Conservation (phyloP, 768 basidiomycete species). For the Podaxis sp. region DNA sequence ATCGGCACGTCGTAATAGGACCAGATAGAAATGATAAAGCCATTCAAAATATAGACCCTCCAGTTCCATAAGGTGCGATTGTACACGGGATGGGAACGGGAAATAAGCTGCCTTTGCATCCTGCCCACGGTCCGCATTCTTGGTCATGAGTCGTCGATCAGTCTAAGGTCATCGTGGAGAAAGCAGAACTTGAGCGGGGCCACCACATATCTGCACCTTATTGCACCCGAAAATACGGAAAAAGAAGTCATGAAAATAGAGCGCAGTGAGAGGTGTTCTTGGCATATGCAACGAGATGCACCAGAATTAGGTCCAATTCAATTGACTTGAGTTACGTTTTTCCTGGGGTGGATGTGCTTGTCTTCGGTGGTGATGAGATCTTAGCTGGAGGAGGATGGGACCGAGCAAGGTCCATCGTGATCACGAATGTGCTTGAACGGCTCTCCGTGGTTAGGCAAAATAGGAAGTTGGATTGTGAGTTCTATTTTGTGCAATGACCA, state of each 20-base stretch:
- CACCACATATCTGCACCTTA: constrained; percentile 1
- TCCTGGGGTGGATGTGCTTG: not conserved
- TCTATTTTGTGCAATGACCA: constrained; percentile 1
- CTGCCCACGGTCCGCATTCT: not conserved
- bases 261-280: constrained; percentile 6
- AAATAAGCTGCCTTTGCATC: not conserved
- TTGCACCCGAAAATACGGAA: constrained; percentile 11
- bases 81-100: not conserved
- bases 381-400: constrained; percentile 2
- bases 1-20: not conserved
- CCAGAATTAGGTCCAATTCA: constrained; percentile 7
- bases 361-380: constrained; percentile 6
- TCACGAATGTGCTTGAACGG: constrained; percentile 1
- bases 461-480: not conserved
- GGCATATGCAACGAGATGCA: constrained; percentile 6
- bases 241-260: constrained; percentile 8
- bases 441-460: constrained; percentile 9
- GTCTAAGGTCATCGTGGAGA: not conserved
- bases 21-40: not conserved
- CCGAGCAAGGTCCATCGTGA: constrained; percentile 1
- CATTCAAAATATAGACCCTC: not conserved
- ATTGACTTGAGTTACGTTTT: constrained; percentile 7
- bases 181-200: constrained; percentile 1
- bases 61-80: too few relatives aligned
- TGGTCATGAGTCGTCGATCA: constrained; percentile 11